A percentile compares a stretch with the other conserved stretches of the same genome.
phyloP scores from a whole-genome alignment of 129 eudicot species.

The Pulicaria dysenterica region DNA sequence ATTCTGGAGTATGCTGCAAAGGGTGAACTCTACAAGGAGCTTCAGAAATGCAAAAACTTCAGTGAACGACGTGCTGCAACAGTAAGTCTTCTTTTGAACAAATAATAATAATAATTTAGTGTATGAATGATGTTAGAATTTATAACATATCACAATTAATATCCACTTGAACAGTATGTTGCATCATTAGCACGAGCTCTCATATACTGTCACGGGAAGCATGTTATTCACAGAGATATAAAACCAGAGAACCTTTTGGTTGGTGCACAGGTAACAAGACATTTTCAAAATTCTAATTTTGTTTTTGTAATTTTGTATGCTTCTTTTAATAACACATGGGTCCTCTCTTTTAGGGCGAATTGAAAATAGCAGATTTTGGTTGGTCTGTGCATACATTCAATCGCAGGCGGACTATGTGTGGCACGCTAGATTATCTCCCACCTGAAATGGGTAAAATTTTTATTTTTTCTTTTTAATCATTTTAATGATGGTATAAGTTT shows the following conservation, averaged over 20 bases:
- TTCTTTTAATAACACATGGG: not conserved
- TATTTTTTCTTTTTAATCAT: too few relatives aligned
- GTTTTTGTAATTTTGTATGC: not conserved
- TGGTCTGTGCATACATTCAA: constrained; percentile 98
- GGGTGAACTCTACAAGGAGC: constrained; percentile 88
- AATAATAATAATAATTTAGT: too few relatives aligned
- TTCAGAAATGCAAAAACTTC: constrained; percentile 81
- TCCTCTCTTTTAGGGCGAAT: constrained; percentile 70
- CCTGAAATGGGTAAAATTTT: constrained; percentile 94
- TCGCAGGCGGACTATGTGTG: constrained; percentile 95
- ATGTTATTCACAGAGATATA: constrained; percentile 93
- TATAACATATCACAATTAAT: too few relatives aligned
- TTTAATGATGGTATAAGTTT: too few relatives aligned
- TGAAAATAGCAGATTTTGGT: constrained; percentile 96
- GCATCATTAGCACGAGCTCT: constrained; percentile 95
- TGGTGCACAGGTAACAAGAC: constrained; percentile 67
- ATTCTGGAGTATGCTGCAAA: constrained; percentile 90
- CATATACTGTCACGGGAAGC: constrained; percentile 93
- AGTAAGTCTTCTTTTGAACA: constrained; percentile 37
- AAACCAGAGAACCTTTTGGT: constrained; percentile 92
- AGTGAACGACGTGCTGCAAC: constrained; percentile 82
- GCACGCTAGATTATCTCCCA: constrained; percentile 96
- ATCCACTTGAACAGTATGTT: constrained; percentile 57
- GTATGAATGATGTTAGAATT: too few relatives aligned
- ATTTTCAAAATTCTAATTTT: not conserved